Evolutionary conservation across 2,329 filamentous ascomycete genomes (phyloP), one percentile per base, ranked within the genome.

Genomic region (Colletotrichum lentis): DNA sequence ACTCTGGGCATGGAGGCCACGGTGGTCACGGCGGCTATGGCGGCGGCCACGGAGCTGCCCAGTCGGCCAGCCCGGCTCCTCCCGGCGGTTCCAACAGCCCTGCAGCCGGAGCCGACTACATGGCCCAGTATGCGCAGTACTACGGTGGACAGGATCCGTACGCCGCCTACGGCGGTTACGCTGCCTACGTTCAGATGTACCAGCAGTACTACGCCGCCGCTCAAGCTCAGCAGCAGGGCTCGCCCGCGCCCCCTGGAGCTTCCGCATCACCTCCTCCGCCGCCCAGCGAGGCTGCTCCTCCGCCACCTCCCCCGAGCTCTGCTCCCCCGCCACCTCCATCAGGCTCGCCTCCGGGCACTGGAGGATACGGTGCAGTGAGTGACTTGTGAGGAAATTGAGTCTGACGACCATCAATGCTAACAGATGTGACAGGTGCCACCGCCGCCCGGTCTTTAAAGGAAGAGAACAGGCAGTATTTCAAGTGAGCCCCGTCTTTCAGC

Each of bases 101-200:
- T 47, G 75, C 75, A 18, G 57, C 70, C 12, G 72, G 74, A 10
- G 71, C 75, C 5, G 91, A 96, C 73, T 96, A 96, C 77, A 88
- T 88, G 60, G 88, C 91, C 20, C 91, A 95, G 75, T 96, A 96
- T 77, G 90, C 92, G 3, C 91, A 94, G 77, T 96, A 96, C 78
- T 95, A 94, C 70, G 85, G 84, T 70, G 84, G 84, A 62, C 83
- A 86, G 70, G 93, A 97, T 75, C 95, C 94, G 0, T 97, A 97
- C 77, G 93, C 93, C 49, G 89, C 92, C 10, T 97, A 96, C 73
- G 95, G 95, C 70, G 95, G 95, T 62, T 97, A 96, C 79, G 87
- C 90, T 73, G 91, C 91, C 81, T 90, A 90, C 72, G 82, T 86
- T 71, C 90, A 91, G 73, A 90, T 91, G 79, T 93, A 93, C 73